Conservation (phyloP, 2,329 filamentous ascomycete genomes). For the Cytospora paraplurivora region DNA sequence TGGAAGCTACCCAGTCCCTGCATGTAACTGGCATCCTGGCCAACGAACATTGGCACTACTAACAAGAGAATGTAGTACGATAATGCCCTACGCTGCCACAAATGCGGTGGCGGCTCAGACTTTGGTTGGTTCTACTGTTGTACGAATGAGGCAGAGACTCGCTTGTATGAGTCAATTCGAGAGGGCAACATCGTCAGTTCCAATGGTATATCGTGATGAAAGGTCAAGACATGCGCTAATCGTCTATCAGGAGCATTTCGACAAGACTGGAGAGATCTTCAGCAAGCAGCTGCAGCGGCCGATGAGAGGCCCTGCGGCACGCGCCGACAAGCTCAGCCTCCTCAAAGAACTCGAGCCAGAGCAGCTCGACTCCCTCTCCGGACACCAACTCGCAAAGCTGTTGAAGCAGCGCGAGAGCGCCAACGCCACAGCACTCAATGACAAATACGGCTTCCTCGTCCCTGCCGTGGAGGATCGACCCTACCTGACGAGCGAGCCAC, state of each 20-base stretch:
- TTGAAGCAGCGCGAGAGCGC: slow-evolving; percentile 51
- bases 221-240: slow-evolving; percentile 33
- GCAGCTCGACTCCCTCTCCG: slow-evolving; percentile 48
- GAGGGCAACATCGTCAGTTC: slow-evolving; percentile 25
- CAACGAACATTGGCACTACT: slow-evolving; percentile 42
- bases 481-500: slow-evolving; percentile 29
- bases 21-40: not conserved
- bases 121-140: slow-evolving; percentile 77
- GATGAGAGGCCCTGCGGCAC: slow-evolving; percentile 44
- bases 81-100: slow-evolving; percentile 53
- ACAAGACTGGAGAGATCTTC: slow-evolving; percentile 40
- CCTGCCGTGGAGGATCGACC: slow-evolving; percentile 11
- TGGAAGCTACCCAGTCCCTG: slow-evolving; percentile 31
- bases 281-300: slow-evolving; percentile 40
- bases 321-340: slow-evolving; percentile 48
- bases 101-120: slow-evolving; percentile 57
- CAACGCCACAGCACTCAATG: slow-evolving; percentile 28
- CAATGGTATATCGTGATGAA: slow-evolving; percentile 19
- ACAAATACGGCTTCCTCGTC: slow-evolving; percentile 12
- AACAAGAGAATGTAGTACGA: slow-evolving; percentile 66
- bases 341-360: slow-evolving; percentile 47
- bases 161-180: slow-evolving; percentile 41
- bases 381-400: slow-evolving; percentile 50
- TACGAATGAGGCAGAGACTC: slow-evolving; percentile 59
- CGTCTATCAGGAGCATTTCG: slow-evolving; percentile 36